Evolutionary conservation across 192 early-diverging fungal species (phyloP), one percentile per base, ranked within the genome.

Genomic region (Umbelopsis sp.): DNA sequence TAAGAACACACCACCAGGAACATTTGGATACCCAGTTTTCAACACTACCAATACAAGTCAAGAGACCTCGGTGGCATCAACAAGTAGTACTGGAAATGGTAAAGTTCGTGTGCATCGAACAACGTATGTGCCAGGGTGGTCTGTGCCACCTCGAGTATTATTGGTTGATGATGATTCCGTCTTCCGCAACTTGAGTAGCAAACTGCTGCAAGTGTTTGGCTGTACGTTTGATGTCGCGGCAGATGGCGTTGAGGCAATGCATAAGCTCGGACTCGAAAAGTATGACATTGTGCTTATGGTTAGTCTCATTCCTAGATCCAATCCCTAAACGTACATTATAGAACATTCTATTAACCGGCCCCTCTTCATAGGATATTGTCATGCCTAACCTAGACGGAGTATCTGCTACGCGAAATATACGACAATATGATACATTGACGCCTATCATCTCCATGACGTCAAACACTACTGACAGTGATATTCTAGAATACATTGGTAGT

Each of bases 361-460:
- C 3, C 4, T 6, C 10, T 26, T 17, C 69, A 22, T 75, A 84
- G 85, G 89, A 92, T 71, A 90, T 91, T 65, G 82, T 90, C 66
- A 91, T 91, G 90, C 91, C 90, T 20, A 86, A 85, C 10, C 66
- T 91, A 32, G 84, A 90, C 79, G 91, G 91, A 21, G 82, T 92
- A n/a, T 81, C 83, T 1, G 91, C 91, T 9, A 91, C 91, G 5
- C 79, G 77, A 12, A 85, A 83, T 26, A 93, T 93, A 45, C 82
- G 91, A 45, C 85, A 86, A 66, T 89, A 89, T 74, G 89, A 93
- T 70, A 77, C 80, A 10, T 74, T 77, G 70, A 90, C 89, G 11
- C 91, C 91, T 3, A 93, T 93, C 49, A 89, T 93, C 68, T 83
- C 85, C n/a, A 91, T 93, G 90, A 93, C 91, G 14, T 83, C 85